These are phyloP conservation scores for Geranium incanum DNA, from an alignment of 441 rosid species.

Conservation along the genomic window DNA sequence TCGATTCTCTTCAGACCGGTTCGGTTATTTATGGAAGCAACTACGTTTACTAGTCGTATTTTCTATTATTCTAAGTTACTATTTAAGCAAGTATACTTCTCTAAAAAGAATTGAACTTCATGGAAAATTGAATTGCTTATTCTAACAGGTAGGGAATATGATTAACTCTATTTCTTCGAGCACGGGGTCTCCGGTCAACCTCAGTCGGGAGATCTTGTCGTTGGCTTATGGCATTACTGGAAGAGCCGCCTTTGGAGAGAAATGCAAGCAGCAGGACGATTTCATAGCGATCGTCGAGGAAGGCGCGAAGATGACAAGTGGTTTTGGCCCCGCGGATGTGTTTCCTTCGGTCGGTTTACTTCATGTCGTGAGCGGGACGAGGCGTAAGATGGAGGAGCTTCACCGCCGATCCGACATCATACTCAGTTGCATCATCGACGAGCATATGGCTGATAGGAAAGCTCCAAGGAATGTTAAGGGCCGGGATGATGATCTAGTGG, in stretches of 20 bases:
- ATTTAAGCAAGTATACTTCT: no score
- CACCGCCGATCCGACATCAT: constrained; percentile 14
- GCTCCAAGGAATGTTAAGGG: not conserved
- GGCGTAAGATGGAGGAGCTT: constrained; percentile 10
- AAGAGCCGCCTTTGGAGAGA: constrained; percentile 20
- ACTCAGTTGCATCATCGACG: constrained; percentile 19
- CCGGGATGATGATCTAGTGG: constrained; percentile 24
- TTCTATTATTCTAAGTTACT: no score
- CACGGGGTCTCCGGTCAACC: constrained; percentile 2
- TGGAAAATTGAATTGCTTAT: no score
- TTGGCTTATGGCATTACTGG: not conserved
- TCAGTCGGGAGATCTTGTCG: constrained; percentile 9
- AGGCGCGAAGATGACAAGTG: not conserved
- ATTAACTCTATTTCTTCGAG: not conserved
- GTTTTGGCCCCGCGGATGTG: constrained; percentile 21
- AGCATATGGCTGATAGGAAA: constrained; percentile 14
- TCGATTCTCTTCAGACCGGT: no score
- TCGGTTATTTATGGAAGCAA: no score
- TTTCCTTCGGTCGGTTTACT: constrained; percentile 23
- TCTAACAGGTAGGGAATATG: not conserved
- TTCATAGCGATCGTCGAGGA: constrained; percentile 14
- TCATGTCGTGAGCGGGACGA: constrained; percentile 16
- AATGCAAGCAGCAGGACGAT: constrained; percentile 13
- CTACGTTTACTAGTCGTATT: no score
- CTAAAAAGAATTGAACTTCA: no score